A percentile compares a stretch with the other conserved stretches of the same genome.
Evolutionary conservation across 2,329 filamentous ascomycete species (phyloP).

Genomic region (Pseudomassariella vexata): DNA sequence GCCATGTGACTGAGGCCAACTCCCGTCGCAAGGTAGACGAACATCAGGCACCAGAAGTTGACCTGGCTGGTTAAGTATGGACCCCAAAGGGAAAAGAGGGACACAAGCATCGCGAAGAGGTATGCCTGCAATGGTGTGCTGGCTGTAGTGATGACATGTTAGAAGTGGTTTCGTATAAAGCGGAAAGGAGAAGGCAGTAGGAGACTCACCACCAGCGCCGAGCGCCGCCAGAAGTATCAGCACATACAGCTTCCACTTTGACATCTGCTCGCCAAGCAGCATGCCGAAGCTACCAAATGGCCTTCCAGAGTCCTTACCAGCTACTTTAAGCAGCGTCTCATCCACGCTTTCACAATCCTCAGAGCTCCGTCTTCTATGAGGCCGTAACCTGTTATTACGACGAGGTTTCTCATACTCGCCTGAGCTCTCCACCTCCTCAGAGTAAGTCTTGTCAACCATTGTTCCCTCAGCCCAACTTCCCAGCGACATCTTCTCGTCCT

Average conservation of each 20-base stretch:
- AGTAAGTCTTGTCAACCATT: too few relatives aligned
- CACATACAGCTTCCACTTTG: neutral
- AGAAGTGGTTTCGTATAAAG: too few relatives aligned
- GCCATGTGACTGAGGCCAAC: constrained; percentile 45
- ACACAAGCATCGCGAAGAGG: constrained; percentile 44
- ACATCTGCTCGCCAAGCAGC: constrained; percentile 44
- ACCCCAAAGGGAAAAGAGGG: constrained; percentile 32
- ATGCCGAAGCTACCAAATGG: constrained; percentile 50
- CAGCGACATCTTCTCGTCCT: too few relatives aligned
- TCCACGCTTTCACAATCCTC: too few relatives aligned
- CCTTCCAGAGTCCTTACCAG: too few relatives aligned
- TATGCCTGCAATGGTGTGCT: constrained; percentile 43
- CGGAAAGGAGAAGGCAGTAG: constrained; percentile 36
- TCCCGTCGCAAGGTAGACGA: constrained; percentile 48
- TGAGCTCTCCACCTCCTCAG: too few relatives aligned
- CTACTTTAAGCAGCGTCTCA: too few relatives aligned
- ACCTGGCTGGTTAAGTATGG: constrained; percentile 28
- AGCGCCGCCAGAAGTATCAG: neutral
- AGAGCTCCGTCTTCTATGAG: too few relatives aligned
- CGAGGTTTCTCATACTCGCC: too few relatives aligned
- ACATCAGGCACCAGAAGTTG: constrained; percentile 59
- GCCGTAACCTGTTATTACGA: too few relatives aligned
- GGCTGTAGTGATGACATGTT: too few relatives aligned
- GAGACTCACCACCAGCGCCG: constrained; percentile 40
- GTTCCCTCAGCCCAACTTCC: too few relatives aligned